A percentile compares a stretch with the other conserved stretches of the same genome.
phyloP scores from a whole-genome alignment of 2,329 filamentous ascomycete species.

The Penicillium sp. region DNA sequence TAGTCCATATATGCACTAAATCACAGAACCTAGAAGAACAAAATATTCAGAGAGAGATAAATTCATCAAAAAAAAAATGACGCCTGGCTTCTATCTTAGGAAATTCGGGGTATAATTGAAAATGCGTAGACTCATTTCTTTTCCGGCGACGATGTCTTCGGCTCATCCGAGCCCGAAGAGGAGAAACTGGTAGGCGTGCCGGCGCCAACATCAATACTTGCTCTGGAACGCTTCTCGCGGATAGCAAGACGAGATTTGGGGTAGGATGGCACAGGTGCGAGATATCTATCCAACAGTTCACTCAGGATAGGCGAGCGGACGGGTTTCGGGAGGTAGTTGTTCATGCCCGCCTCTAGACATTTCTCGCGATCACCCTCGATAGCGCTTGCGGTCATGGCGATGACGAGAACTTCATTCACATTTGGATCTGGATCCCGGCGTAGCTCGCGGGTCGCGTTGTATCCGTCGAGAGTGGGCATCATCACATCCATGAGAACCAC shows the following conservation, averaged over 20 bases:
- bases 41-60: neutral
- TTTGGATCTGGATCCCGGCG: constrained; percentile 72
- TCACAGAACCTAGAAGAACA: neutral
- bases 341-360: constrained; percentile 94
- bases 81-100: constrained; percentile 18
- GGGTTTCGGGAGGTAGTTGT: constrained; percentile 93
- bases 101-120: constrained; percentile 24
- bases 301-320: constrained; percentile 86
- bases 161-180: constrained; percentile 29
- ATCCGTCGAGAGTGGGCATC: constrained; percentile 91
- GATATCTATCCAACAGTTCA: constrained; percentile 72
- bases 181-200: constrained; percentile 28
- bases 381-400: constrained; percentile 94
- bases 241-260: constrained; percentile 33
- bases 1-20: neutral
- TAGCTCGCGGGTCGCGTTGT: constrained; percentile 82
- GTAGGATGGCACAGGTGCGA: constrained; percentile 51
- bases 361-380: constrained; percentile 95
- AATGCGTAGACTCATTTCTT: constrained; percentile 20
- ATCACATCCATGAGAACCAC: constrained; percentile 94
- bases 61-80: constrained; percentile 6
- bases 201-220: constrained; percentile 28
- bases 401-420: constrained; percentile 82
- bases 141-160: constrained; percentile 20
- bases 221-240: constrained; percentile 29